Conservation (phyloP, 805 yeast genomes). For the Isabelozyma heimii region DNA sequence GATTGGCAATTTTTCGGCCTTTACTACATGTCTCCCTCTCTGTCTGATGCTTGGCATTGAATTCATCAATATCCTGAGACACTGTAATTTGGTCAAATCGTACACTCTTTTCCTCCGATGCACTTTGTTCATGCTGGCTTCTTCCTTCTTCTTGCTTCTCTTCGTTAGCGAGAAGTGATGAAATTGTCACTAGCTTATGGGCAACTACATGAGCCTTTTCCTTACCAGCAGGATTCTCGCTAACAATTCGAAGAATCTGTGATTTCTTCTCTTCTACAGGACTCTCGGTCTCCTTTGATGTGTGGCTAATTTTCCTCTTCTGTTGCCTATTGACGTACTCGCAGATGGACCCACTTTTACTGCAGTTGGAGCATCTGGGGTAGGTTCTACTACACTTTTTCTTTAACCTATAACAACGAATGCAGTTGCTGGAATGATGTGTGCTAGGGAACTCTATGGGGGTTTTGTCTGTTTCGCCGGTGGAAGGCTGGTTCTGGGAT, state of each 20-base stretch:
- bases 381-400: slow-evolving; percentile 39
- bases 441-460: slow-evolving; percentile 11
- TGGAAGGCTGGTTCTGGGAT: neutral
- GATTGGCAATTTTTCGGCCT: neutral
- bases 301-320: slow-evolving; percentile 10
- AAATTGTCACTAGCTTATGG: slow-evolving; percentile 19
- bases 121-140: too few relatives aligned
- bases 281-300: neutral
- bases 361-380: slow-evolving; percentile 38
- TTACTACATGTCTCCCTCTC: neutral
- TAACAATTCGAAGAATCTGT: neutral
- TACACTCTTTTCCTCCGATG: neutral
- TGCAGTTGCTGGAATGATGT: slow-evolving; percentile 37
- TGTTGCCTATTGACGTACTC: slow-evolving; percentile 28
- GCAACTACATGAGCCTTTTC: slow-evolving; percentile 4
- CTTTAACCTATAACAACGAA: slow-evolving; percentile 39
- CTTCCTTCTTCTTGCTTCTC: neutral
- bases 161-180: slow-evolving; percentile 18
- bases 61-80: neutral
- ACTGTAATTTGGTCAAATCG: neutral
- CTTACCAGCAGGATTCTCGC: slow-evolving; percentile 2
- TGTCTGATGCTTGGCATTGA: neutral
- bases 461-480: neutral
- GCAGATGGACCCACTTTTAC: slow-evolving; percentile 32
- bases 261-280: slow-evolving; percentile 13